phyloP scores from a whole-genome alignment of 1,284 basidiomycete genomes.

The Malassezia sympodialis region DNA sequence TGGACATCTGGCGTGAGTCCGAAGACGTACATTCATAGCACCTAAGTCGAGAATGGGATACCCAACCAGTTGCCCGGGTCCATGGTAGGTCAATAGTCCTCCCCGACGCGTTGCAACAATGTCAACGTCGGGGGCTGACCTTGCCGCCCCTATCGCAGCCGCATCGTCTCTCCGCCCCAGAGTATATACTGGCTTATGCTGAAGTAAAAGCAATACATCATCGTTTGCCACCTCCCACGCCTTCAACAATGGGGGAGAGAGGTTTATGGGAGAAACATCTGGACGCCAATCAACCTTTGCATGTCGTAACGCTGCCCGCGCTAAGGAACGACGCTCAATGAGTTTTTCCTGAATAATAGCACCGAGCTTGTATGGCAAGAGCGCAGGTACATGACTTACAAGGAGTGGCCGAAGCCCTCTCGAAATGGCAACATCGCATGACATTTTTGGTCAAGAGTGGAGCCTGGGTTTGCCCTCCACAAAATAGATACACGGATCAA shows the following conservation, averaged over 20 bases:
- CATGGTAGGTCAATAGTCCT: slow-evolving; percentile 91
- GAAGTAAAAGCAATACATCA: slow-evolving; percentile 53
- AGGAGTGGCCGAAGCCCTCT: not conserved
- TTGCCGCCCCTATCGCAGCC: slow-evolving; percentile 60
- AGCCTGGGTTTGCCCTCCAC: not conserved
- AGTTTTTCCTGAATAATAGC: slow-evolving; percentile 39
- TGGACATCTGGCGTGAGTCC: slow-evolving; percentile 31
- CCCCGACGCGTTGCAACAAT: slow-evolving; percentile 74
- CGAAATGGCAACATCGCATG: not conserved
- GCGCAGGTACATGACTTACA: slow-evolving; percentile 31
- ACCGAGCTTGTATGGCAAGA: slow-evolving; percentile 38
- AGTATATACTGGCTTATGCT: slow-evolving; percentile 91
- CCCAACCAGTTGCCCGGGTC: slow-evolving; percentile 90
- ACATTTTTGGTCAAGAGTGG: too few relatives aligned
- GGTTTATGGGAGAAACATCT: slow-evolving; percentile 42
- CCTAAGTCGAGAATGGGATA: slow-evolving; percentile 83
- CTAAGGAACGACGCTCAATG: slow-evolving; percentile 25
- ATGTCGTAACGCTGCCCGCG: slow-evolving; percentile 56
- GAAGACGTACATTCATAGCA: slow-evolving; percentile 53
- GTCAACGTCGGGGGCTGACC: slow-evolving; percentile 64
- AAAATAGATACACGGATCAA: not conserved
- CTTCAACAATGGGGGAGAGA: slow-evolving; percentile 52
- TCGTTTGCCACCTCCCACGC: slow-evolving; percentile 44
- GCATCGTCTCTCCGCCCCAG: slow-evolving; percentile 62
- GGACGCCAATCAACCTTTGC: not conserved